Base-by-base conservation (phyloP, 371 early-diverging fungal genomes). In the Parasitella parasitica region DNA sequence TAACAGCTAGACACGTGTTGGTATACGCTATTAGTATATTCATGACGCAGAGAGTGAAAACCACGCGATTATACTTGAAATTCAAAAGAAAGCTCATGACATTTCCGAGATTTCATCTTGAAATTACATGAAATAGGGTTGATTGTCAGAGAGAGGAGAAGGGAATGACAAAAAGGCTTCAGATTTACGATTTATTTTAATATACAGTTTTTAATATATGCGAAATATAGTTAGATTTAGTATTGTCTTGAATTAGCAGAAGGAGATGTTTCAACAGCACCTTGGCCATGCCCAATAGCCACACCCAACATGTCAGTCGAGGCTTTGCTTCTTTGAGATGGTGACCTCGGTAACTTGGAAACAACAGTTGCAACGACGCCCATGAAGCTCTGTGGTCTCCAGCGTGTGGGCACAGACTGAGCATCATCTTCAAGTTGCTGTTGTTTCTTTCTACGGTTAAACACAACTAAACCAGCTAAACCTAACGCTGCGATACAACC, bases 361-460 rank as follows among this genome's bases (percentile, higher is more conserved):
- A 77, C 78, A 2, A 80, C 81, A 2, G 75, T 71, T 18, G 78
- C 72, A 37, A 80, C 74, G 0, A 74, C 78, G 35, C 73, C 75
- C 78, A 80, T 70, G 62, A 80, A 80, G 43, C 76, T 77, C 20
- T 77, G 78, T 24, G 81, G 73, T 27, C 78, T 60, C 81, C 81
- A 80, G 15, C 74, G 76, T 16, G 81, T 80, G 28, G 64, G 51
- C 30, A 68, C 57, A 13, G 26, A 24, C 5, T 8, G 13, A 11
- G 52, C 39, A 12, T 12, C n/a, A 4, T 65, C 51, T 16, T 65
- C 59, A 0, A 37, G 7, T 2, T 13, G 13, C 50, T 54, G n/a
- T 6, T 50, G 28, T 26, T 38, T 43, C 18, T 63, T 64, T 57
- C 67, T 72, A n/a, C 61, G 60, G 22, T 66, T 73, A 22, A 69